These are phyloP conservation scores for Fraxinus floribunda DNA, from an alignment of 305 asterid genomes.

Conservation along the genomic window DNA sequence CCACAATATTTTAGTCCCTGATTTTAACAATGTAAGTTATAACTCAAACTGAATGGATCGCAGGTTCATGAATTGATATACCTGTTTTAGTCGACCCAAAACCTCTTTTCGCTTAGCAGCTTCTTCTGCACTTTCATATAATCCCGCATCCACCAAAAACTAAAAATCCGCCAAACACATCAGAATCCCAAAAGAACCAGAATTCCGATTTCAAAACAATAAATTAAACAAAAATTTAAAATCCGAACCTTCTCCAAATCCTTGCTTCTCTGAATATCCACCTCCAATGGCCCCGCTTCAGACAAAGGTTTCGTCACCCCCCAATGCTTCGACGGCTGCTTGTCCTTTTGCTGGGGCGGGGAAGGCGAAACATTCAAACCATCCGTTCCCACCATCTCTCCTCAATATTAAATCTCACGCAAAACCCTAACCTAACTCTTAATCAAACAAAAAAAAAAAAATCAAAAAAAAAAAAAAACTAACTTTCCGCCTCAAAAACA, in stretches of 20 bases:
- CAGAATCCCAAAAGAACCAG: conserved; percentile 17
- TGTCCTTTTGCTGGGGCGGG: conserved; percentile 32
- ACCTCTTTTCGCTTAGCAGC: conserved; percentile 70
- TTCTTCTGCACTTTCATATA: conserved; percentile 75
- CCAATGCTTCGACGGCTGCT: background rate
- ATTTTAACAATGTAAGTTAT: background rate
- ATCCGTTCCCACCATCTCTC: conserved; percentile 47
- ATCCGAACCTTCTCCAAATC: conserved; percentile 77
- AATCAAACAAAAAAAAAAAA: conserved; percentile 11
- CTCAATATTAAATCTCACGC: background rate
- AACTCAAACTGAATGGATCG: background rate
- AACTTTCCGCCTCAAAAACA: background rate
- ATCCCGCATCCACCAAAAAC: conserved; percentile 71
- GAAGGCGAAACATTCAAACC: conserved; percentile 33
- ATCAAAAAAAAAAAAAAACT: background rate
- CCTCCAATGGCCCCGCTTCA: conserved; percentile 42
- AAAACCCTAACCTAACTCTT: conserved; percentile 9
- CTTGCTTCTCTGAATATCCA: conserved; percentile 56
- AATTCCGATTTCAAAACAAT: background rate
- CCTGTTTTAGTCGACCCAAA: conserved; percentile 68
- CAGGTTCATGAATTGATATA: conserved; percentile 12
- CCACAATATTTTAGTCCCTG: background rate
- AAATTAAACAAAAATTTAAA: background rate
- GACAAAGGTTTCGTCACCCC: too few species aligned
- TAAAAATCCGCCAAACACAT: conserved; percentile 22